phyloP scores from a whole-genome alignment of 768 basidiomycete genomes.

The Trametes sanguinea region DNA sequence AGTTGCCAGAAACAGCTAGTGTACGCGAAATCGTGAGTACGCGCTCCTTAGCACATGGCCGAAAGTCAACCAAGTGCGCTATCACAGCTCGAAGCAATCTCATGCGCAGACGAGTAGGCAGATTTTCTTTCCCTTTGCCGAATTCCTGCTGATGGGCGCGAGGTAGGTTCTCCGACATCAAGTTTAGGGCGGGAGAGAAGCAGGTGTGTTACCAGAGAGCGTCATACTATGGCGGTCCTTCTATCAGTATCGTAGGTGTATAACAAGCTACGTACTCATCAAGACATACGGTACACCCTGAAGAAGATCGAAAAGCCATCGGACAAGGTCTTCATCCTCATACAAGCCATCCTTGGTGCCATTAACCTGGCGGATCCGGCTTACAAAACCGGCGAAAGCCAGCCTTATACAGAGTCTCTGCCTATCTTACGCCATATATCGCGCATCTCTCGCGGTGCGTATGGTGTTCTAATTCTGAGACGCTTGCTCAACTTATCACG shows the following conservation, averaged over 20 bases:
- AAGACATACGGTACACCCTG: constrained; percentile 78
- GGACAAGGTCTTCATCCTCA: constrained; percentile 80
- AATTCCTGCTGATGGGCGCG: background rate
- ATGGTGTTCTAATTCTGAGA: background rate
- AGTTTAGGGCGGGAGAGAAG: constrained; percentile 77
- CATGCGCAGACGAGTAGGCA: constrained; percentile 65
- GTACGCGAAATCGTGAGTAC: constrained; percentile 65
- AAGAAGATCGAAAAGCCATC: constrained; percentile 67
- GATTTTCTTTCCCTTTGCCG: background rate
- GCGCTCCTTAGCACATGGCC: background rate
- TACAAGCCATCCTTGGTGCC: constrained; percentile 79
- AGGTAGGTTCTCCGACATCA: constrained; percentile 63
- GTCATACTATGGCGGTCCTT: too few species aligned
- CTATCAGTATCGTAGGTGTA: constrained; percentile 41
- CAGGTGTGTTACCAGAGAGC: constrained; percentile 40
- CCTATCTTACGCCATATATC: constrained; percentile 73
- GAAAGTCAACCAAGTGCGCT: too few species aligned
- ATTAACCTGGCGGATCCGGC: constrained; percentile 70
- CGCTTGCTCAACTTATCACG: background rate
- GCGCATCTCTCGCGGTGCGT: constrained; percentile 73
- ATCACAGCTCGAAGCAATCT: constrained; percentile 64
- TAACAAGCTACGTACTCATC: constrained; percentile 67
- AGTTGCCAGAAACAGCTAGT: constrained; percentile 53
- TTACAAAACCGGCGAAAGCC: constrained; percentile 70
- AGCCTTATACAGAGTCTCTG: constrained; percentile 69